Base-by-base conservation (phyloP, 2,329 filamentous ascomycete species). In the Lecanicillium sp. region DNA sequence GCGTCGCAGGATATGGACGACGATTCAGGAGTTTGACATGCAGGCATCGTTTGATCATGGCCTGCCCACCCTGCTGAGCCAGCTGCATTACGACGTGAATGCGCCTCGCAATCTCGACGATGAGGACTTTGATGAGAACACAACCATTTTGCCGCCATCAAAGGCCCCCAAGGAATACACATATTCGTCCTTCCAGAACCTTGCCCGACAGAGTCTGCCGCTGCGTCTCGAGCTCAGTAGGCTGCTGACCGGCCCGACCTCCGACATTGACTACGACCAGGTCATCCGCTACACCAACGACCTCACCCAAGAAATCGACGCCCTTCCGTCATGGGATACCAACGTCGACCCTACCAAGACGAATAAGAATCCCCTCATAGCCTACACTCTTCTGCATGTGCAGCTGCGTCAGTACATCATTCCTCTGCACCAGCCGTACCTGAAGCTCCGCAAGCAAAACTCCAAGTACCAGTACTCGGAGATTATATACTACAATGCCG, bases 381-480 rank as follows among this genome's bases (percentile, higher is more conserved):
- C 74, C 14, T 76, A 78, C 53, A 77, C 76, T 0, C 56, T 79
- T 15, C 58, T 80, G 11, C 75, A 79, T 51, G 69, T 80, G 37
- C 74, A 80, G 49, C 63, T 80, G 37, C 62, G 72, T 20, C 74
- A 79, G 50, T 79, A 77, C 56, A 77, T 79, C 42, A 73, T 79
- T 44, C 73, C 74, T 2, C 61, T 80, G 6, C 74, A 78, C 49
- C 73, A 79, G 44, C 73, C 74, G 1, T 79, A 74, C 51, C 62
- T 80, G 20, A 76, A 75, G 49, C 65, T 77, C 37, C 69, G 74
- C 47, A 73, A 73, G 57, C 64, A 68, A 44, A 75, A 77, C 55
- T 74, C 74, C 40, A 75, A 75, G 47, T 79, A 77, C 50, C 75
- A 79, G 48, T 74, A 75, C 49, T 77, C 75, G 2, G 75, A 79